Evolutionary conservation across 2,329 filamentous ascomycete species (phyloP).

Genomic region (Aspergillus texensis): DNA sequence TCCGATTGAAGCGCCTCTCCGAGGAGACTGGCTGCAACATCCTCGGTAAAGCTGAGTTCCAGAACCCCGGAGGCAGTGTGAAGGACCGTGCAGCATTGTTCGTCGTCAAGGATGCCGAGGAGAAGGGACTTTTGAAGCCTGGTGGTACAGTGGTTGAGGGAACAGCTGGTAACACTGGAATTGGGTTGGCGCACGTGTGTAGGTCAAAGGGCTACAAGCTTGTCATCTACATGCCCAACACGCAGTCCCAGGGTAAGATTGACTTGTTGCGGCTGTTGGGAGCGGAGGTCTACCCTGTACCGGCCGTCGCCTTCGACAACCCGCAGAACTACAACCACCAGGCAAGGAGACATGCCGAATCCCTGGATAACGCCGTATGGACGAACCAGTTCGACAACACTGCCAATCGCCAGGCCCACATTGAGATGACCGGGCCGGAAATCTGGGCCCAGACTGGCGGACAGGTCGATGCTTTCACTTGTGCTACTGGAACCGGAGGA

Average conservation of each 20-base stretch:
- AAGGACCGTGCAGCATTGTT: constrained; percentile 96
- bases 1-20: constrained; percentile 84
- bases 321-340: constrained; percentile 98
- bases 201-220: constrained; percentile 88
- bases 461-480: constrained; percentile 90
- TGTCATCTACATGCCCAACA: constrained; percentile 99
- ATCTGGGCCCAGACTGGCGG: constrained; percentile 93
- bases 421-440: constrained; percentile 95
- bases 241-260: constrained; percentile 96
- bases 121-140: constrained; percentile 75
- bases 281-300: constrained; percentile 93
- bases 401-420: constrained; percentile 89
- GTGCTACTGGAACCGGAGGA: constrained; percentile 88
- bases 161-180: constrained; percentile 96
- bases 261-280: constrained; percentile 88
- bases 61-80: constrained; percentile 94
- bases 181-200: constrained; percentile 96
- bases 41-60: constrained; percentile 96
- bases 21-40: constrained; percentile 90
- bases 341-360: constrained; percentile 84
- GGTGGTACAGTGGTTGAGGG: constrained; percentile 96
- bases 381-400: constrained; percentile 99
- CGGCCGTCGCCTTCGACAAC: constrained; percentile 93
- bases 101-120: constrained; percentile 91
- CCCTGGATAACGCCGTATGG: constrained; percentile 87